Evolutionary conservation across 225 moss, liverwort and hornwort genomes (phyloP), one percentile per base, ranked within the genome.

Genomic region (Bryum argenteum): DNA sequence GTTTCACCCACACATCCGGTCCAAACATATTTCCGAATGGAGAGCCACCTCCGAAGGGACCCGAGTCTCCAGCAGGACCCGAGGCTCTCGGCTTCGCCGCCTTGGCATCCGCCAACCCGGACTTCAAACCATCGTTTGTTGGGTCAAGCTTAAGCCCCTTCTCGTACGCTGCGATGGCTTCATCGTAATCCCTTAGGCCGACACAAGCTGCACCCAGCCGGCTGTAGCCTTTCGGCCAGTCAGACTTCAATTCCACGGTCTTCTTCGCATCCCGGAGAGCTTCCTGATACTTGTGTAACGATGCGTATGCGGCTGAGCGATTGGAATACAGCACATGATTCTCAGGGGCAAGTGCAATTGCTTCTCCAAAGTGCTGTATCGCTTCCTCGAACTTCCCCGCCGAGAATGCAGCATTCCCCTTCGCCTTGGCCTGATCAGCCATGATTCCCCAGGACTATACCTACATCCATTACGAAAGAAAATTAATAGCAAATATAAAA

Each of bases 391-490:
- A 98, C 73, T 77, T 91, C n/a, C 94, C 97, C 9, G 89, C 71
- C 16, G 97, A 91, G 59, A 98, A 98, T 21, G 97, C 97, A 21
- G 89, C 81, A 88, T 98, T 98, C 42, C 97, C 97, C 71, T 88
- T 92, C 26, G 92, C 89, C 67, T 98, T 98, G 23, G 97, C 97
- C 70, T 88, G 90, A 80, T 94, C 97, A 59, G 97, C 97, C 97
- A 98, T 98, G 74, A 77, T 71, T 79, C 69, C 18, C 69, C 70
- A 64, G 19, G 45, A 65, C 41, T 42, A 55, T 24, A 13, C 77
- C 77, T 77, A 65, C 42, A 66, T 14, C 3, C 60, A 48, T 28
- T n/a, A 13, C 12, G 14, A 45, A 3, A 45, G 12, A 11, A 45
- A 14, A 47, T 15, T 6, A 17, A 48, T 1, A 48, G 11, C 48